phyloP scores from a whole-genome alignment of 2,329 filamentous ascomycete genomes.

The Colletotrichum godetiae region DNA sequence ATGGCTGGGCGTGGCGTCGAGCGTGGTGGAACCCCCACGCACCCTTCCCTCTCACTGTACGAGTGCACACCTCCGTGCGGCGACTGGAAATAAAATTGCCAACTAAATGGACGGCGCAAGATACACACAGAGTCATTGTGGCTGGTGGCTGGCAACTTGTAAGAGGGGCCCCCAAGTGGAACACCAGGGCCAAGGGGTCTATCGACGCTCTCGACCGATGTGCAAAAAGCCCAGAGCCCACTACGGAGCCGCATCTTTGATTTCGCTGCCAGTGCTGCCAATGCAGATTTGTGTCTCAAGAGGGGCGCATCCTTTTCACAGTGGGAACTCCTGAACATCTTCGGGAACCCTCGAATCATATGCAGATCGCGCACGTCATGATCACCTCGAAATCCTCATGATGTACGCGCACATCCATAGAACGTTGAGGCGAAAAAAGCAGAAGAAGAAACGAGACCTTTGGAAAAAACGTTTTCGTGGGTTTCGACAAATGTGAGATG shows the following conservation, averaged over 20 bases:
- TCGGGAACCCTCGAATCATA: constrained; percentile 20
- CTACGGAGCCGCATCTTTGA: constrained; percentile 27
- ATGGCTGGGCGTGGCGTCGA: neutral
- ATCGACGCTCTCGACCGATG: neutral
- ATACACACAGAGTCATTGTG: neutral
- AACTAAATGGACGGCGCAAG: neutral
- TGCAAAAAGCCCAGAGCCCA: neutral
- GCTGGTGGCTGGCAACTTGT: constrained; percentile 1
- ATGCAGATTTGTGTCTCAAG: constrained; percentile 17
- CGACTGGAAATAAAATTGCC: neutral
- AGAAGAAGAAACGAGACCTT: neutral
- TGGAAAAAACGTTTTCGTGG: neutral
- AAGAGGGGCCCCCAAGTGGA: neutral
- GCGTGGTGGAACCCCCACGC: constrained; percentile 28
- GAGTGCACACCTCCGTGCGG: neutral
- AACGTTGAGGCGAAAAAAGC: neutral
- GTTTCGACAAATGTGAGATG: neutral
- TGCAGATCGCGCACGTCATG: constrained; percentile 29
- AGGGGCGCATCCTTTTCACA: neutral
- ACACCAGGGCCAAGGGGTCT: neutral
- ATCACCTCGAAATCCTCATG: constrained; percentile 12
- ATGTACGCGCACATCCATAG: constrained; percentile 5
- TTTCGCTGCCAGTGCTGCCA: neutral
- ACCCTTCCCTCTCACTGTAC: neutral
- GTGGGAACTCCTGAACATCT: constrained; percentile 16